Evolutionary conservation across 1,139 yeast genomes (phyloP).

Genomic region (Neolecta irregularis): DNA sequence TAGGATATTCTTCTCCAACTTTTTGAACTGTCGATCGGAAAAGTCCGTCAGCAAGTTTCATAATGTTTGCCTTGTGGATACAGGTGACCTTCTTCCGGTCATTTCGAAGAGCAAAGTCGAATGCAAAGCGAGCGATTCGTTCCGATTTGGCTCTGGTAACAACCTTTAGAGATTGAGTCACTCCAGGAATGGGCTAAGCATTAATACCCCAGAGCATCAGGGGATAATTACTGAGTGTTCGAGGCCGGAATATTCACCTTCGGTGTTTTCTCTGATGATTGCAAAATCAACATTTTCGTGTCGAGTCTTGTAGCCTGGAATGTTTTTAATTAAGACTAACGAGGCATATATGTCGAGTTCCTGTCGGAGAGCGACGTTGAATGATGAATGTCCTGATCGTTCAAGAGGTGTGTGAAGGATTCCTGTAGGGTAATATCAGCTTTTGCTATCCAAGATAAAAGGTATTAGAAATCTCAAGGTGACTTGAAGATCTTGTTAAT

Average conservation of each 20-base stretch:
- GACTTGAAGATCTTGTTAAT: too few species aligned
- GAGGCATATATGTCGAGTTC: slow-evolving; percentile 93
- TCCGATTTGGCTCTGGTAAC: slow-evolving; percentile 90
- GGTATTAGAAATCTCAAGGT: background rate
- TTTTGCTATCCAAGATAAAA: background rate
- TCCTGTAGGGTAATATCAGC: background rate
- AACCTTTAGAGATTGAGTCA: slow-evolving; percentile 89
- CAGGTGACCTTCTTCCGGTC: slow-evolving; percentile 88
- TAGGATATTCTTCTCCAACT: slow-evolving; percentile 68
- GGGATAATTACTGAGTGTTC: too few species aligned
- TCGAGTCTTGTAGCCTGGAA: slow-evolving; percentile 87
- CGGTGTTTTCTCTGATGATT: slow-evolving; percentile 90
- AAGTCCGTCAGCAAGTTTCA: slow-evolving; percentile 97
- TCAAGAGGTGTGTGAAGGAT: slow-evolving; percentile 80
- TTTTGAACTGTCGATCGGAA: slow-evolving; percentile 89
- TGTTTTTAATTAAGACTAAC: slow-evolving; percentile 78
- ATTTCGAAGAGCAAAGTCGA: slow-evolving; percentile 86
- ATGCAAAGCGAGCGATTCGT: slow-evolving; percentile 94
- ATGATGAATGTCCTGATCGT: slow-evolving; percentile 57
- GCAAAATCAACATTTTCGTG: slow-evolving; percentile 81
- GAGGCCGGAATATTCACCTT: slow-evolving; percentile 96
- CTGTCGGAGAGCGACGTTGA: slow-evolving; percentile 92
- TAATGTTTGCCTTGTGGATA: slow-evolving; percentile 96
- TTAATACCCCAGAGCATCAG: too few species aligned
- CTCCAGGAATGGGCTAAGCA: slow-evolving; percentile 96